Evolutionary conservation across 208 protist genomes (phyloP).

Genomic region (Acanthamoeba rhysodes): DNA sequence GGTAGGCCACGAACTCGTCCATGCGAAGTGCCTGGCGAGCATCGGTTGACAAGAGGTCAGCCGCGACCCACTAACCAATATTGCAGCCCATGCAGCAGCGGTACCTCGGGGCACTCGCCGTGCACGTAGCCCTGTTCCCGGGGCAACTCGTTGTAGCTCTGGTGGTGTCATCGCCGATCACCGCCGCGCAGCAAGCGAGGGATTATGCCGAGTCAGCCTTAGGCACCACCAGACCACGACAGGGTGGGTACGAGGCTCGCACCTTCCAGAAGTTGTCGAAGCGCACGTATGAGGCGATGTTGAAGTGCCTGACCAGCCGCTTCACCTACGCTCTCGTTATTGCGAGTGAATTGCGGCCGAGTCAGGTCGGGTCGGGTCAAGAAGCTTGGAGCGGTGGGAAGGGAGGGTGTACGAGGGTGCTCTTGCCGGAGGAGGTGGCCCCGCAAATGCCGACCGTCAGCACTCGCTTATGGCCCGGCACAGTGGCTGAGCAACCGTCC

Average conservation of each 20-base stretch:
- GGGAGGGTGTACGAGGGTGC: neutral
- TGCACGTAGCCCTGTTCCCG: conserved; percentile 23
- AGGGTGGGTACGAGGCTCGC: neutral
- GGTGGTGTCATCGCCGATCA: neutral
- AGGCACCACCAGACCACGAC: too few relatives aligned
- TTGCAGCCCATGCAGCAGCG: neutral
- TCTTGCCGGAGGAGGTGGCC: conserved; percentile 30
- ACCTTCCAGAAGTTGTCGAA: conserved; percentile 51
- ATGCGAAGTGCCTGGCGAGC: neutral
- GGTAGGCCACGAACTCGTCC: conserved; percentile 38
- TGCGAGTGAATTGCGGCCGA: too few relatives aligned
- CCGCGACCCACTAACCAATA: neutral
- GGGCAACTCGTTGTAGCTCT: conserved; percentile 34
- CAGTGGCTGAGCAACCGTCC: too few relatives aligned
- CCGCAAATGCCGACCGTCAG: conserved; percentile 15
- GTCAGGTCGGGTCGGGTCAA: too few relatives aligned
- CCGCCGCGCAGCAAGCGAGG: neutral
- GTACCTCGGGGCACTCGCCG: conserved; percentile 34
- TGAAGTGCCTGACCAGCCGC: neutral
- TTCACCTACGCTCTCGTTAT: neutral
- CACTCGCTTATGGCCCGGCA: neutral
- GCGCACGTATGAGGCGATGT: neutral
- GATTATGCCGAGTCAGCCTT: too few relatives aligned
- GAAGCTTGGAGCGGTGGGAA: neutral
- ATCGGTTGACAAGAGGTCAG: neutral